A percentile compares a stretch with the other conserved stretches of the same genome.
phyloP scores from a whole-genome alignment of 192 early-diverging fungal genomes.

The Backusella tarrabulga region DNA sequence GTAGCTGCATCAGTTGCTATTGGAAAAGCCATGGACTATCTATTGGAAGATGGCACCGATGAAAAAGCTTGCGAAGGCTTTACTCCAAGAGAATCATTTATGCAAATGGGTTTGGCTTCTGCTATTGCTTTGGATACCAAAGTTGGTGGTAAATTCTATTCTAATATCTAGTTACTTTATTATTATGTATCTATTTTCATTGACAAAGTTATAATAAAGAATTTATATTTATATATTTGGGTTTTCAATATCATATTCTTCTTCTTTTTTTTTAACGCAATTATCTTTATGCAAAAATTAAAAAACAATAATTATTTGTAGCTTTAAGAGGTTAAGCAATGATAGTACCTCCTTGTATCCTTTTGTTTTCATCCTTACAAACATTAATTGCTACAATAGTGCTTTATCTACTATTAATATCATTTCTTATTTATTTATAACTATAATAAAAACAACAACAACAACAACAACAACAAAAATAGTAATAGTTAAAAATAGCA shows the following conservation, averaged over 20 bases:
- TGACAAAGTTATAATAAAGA: background rate
- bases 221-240: background rate
- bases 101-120: constrained; percentile 21
- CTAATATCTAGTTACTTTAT: background rate
- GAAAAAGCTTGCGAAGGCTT: constrained; percentile 14
- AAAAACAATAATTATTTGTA: no score
- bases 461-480: background rate
- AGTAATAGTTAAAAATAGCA: background rate
- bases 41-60: constrained; percentile 15
- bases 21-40: constrained; percentile 17
- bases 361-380: no score
- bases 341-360: no score
- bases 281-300: no score
- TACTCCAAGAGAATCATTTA: constrained; percentile 16
- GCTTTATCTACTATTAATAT: no score
- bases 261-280: background rate
- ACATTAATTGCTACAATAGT: no score
- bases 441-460: background rate
- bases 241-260: background rate
- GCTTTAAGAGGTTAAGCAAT: no score
- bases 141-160: constrained; percentile 4
- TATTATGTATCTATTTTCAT: background rate
- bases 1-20: constrained; percentile 17
- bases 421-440: background rate
- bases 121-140: background rate